These are phyloP conservation scores for Phlebiopsis flavidoalba DNA, from an alignment of 768 basidiomycete species.

Conservation along the genomic window DNA sequence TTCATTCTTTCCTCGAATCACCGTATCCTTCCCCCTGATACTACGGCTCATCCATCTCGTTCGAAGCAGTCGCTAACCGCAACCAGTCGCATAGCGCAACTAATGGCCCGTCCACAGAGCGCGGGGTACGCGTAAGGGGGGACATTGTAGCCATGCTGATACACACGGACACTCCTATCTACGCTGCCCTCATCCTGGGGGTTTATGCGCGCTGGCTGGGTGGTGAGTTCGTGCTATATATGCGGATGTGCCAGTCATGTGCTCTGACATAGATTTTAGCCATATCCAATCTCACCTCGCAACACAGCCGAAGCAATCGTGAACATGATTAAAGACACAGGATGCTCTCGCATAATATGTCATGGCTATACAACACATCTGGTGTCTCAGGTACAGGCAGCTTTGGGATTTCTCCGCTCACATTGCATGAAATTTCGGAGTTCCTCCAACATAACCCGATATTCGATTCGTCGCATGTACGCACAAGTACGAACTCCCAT, in stretches of 20 bases:
- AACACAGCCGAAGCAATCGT: too few species aligned
- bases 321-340: neutral
- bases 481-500: too few species aligned
- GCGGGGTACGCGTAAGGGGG: neutral
- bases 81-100: neutral
- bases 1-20: too few species aligned
- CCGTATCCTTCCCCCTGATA: too few species aligned
- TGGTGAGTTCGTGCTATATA: neutral
- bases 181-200: constrained; percentile 4
- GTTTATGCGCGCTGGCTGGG: constrained; percentile 5
- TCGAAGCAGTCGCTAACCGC: neutral
- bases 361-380: neutral
- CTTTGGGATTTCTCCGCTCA: too few species aligned
- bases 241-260: too few species aligned
- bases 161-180: constrained; percentile 9
- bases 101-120: constrained; percentile 1
- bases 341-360: constrained; percentile 9
- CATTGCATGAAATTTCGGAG: too few species aligned
- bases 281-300: too few species aligned
- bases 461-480: too few species aligned
- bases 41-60: too few species aligned
- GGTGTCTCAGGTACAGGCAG: too few species aligned
- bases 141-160: constrained; percentile 5
- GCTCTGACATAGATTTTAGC: neutral
- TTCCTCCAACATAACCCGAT: too few species aligned